Conservation (phyloP, 495 filamentous ascomycete genomes). For the Recurvomyces mirabilis region DNA sequence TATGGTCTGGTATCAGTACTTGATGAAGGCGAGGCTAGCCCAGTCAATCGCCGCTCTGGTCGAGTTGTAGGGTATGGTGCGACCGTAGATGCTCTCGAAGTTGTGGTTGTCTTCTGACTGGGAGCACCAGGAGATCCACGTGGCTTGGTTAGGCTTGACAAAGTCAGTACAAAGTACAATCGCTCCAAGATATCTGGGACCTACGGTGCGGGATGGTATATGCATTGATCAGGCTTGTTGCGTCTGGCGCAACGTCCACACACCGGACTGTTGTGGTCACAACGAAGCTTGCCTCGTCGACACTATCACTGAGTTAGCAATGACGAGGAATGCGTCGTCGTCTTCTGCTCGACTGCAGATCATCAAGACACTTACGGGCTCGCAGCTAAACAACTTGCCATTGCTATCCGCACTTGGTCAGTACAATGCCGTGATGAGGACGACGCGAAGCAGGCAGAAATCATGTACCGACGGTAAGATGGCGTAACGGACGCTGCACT, state of each 20-base stretch:
- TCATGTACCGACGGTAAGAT: constrained; percentile 7
- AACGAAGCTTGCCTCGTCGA: constrained; percentile 19
- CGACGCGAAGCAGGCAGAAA: not conserved
- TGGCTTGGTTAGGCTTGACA: constrained; percentile 13
- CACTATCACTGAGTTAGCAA: constrained; percentile 6
- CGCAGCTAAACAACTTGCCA: constrained; percentile 20
- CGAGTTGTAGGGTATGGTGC: too few species aligned
- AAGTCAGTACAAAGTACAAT: too few species aligned
- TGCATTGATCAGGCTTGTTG: constrained; percentile 19
- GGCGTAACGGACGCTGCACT: constrained; percentile 8
- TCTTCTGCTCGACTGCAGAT: not conserved
- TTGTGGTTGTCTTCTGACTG: not conserved
- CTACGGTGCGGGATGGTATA: constrained; percentile 19
- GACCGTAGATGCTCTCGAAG: not conserved
- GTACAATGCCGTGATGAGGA: not conserved
- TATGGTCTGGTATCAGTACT: not conserved
- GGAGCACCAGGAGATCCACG: constrained; percentile 2
- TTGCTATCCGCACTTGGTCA: too few species aligned
- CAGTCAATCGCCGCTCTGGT: not conserved
- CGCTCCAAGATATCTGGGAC: not conserved
- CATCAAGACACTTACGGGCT: constrained; percentile 6
- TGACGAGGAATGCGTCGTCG: not conserved
- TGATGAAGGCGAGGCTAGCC: constrained; percentile 1
- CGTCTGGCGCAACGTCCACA: constrained; percentile 19
- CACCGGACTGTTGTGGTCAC: constrained; percentile 16